Evolutionary conservation across 2,329 filamentous ascomycete species (phyloP).

Genomic region (Fusarium globosum): DNA sequence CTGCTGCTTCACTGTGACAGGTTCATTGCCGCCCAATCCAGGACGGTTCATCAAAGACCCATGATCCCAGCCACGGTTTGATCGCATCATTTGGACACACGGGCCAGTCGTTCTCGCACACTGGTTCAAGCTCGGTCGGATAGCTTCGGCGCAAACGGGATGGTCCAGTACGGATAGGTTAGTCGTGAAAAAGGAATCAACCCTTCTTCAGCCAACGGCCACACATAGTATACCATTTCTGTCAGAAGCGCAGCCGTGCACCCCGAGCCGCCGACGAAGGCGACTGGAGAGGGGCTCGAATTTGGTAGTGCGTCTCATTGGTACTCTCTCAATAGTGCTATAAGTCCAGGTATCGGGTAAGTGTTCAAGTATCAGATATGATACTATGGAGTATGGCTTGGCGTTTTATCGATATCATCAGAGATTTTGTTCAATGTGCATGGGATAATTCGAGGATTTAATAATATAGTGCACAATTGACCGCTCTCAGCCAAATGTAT

Average conservation of each 20-base stretch:
- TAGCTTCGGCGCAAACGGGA: constrained; percentile 23
- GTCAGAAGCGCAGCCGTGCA: constrained; percentile 1
- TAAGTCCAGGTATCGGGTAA: background rate
- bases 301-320: background rate
- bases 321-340: background rate
- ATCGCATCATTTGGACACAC: constrained; percentile 43
- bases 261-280: constrained; percentile 3
- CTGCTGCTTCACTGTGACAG: constrained; percentile 13
- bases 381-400: background rate
- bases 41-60: constrained; percentile 15
- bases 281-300: background rate
- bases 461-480: background rate
- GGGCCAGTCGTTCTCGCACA: constrained; percentile 46
- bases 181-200: background rate
- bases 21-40: background rate
- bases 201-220: constrained; percentile 16
- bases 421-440: background rate
- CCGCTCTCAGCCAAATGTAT: too few relatives aligned
- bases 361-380: background rate
- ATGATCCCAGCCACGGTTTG: constrained; percentile 29
- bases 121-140: constrained; percentile 11
- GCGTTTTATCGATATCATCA: background rate
- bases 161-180: background rate
- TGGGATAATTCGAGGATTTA: background rate
- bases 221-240: constrained; percentile 6